These are phyloP conservation scores for Leccinum solheimii DNA, from an alignment of 1,284 basidiomycete species.

Conservation along the genomic window DNA sequence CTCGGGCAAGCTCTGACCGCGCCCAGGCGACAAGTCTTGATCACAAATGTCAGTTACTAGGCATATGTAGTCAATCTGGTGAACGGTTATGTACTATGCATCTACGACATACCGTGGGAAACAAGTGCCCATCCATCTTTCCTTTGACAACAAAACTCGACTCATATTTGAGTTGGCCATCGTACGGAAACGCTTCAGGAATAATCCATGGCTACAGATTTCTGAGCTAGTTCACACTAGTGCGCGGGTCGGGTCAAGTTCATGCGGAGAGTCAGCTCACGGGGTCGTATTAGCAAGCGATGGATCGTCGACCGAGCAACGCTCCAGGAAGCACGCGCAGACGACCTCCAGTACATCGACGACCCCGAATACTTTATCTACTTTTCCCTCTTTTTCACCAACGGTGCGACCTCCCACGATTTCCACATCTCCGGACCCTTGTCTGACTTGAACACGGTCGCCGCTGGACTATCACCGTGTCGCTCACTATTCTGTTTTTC, in stretches of 20 bases:
- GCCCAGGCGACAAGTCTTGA: too few relatives aligned
- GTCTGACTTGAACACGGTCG: not conserved
- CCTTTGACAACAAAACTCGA: not conserved
- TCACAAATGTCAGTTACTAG: too few relatives aligned
- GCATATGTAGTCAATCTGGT: too few relatives aligned
- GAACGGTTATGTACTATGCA: too few relatives aligned
- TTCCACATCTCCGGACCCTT: not conserved
- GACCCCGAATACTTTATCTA: conserved; percentile 75
- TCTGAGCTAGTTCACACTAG: conserved; percentile 76
- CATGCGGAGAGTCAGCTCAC: conserved; percentile 16
- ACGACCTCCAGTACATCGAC: conserved; percentile 78
- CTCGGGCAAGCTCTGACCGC: too few relatives aligned
- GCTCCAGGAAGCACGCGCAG: conserved; percentile 66
- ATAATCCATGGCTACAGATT: conserved; percentile 65
- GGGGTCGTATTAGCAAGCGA: conserved; percentile 59
- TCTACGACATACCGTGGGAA: too few relatives aligned
- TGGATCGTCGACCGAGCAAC: conserved; percentile 87
- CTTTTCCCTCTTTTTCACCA: conserved; percentile 83
- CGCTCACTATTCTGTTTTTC: not conserved
- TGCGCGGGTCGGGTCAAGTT: conserved; percentile 39
- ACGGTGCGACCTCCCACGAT: conserved; percentile 45
- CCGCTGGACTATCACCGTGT: not conserved
- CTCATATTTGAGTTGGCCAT: not conserved
- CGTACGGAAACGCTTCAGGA: not conserved
- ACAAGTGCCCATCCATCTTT: not conserved